Base-by-base conservation (phyloP, 805 yeast species). In the Kuraishia ogatae region DNA sequence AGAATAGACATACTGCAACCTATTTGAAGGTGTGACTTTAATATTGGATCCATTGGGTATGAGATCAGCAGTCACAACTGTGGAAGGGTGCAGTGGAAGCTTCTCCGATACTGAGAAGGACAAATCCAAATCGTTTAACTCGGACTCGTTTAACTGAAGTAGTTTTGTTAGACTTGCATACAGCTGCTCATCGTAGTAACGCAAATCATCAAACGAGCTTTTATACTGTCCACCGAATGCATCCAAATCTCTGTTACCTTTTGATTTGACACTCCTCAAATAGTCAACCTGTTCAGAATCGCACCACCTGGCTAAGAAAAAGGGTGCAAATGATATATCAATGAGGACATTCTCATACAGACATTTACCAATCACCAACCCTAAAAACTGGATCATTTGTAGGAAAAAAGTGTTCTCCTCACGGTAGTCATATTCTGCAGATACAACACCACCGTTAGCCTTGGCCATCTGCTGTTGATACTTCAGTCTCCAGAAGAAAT, bases 321-420 rank as follows among this genome's bases (percentile, higher is more conserved):
- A 89, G 1, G 93, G 88, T 0, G 97, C 91, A 76, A 93, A 92
- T 19, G 83, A 79, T 23, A 89, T 80, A 67, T 92, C 96, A 7
- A 93, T 81, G 59, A 93, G 73, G 2, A 91, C 85, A 53, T 83
- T 83, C 55, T 89, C 96, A 65, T 89, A 90, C 2, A 93, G 72
- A 63, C 97, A 92, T 65, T 91, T 93, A 1, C 97, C 99, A 50
- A 93, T 75, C 5, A 91, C 74, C 71, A 78, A 84, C 0, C 99
- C 99, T 60, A 92, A 67, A 62, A 92, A 92, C 62, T 77, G 76
- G 59, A 67, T 56, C 59, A 78, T 64, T 55, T 75, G 63, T 29
- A 63, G 51, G 53, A 63, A 62, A 35, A 63, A 63, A 0, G 55
- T 55, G 20, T 61, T 58, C 39, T 61, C 63, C 39, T 66, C 65